These are phyloP conservation scores for Zostera marina DNA, from an alignment of 116 monocot genomes.

Conservation along the genomic window DNA sequence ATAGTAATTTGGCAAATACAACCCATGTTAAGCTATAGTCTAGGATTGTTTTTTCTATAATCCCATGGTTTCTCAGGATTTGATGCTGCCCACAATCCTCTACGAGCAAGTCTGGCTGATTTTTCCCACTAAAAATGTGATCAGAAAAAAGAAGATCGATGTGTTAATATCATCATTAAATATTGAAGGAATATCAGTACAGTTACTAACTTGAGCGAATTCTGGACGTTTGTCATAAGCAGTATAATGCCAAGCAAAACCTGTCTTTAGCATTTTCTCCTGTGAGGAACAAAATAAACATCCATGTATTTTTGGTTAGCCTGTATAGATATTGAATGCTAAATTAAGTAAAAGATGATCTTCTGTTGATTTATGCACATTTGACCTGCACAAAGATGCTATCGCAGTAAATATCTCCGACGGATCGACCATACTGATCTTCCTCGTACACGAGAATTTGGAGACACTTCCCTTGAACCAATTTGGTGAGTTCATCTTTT, in stretches of 20 bases:
- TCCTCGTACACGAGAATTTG: slow-evolving; percentile 37
- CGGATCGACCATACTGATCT: slow-evolving; percentile 54
- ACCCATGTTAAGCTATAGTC: background rate
- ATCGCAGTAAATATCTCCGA: slow-evolving; percentile 72
- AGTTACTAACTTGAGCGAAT: slow-evolving; percentile 36
- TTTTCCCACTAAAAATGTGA: slow-evolving; percentile 14
- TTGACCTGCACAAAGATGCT: slow-evolving; percentile 58
- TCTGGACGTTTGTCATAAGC: slow-evolving; percentile 71
- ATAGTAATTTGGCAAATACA: background rate
- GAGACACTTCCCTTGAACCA: slow-evolving; percentile 57
- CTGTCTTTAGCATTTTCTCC: slow-evolving; percentile 76
- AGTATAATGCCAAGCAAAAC: slow-evolving; percentile 77
- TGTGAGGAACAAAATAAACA: slow-evolving; percentile 3
- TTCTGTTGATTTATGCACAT: too few relatives aligned
- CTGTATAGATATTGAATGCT: too few relatives aligned
- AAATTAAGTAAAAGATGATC: too few relatives aligned
- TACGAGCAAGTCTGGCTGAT: slow-evolving; percentile 11
- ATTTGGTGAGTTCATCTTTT: slow-evolving; percentile 46
- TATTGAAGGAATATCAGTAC: background rate
- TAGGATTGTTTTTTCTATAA: slow-evolving; percentile 11
- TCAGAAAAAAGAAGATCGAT: too few relatives aligned
- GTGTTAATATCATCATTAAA: background rate
- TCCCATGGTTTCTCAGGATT: slow-evolving; percentile 27
- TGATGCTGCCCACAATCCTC: slow-evolving; percentile 14
- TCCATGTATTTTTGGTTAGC: too few relatives aligned